Base-by-base conservation (phyloP, 1,139 yeast genomes). In the Sugiyamaella sp. region DNA sequence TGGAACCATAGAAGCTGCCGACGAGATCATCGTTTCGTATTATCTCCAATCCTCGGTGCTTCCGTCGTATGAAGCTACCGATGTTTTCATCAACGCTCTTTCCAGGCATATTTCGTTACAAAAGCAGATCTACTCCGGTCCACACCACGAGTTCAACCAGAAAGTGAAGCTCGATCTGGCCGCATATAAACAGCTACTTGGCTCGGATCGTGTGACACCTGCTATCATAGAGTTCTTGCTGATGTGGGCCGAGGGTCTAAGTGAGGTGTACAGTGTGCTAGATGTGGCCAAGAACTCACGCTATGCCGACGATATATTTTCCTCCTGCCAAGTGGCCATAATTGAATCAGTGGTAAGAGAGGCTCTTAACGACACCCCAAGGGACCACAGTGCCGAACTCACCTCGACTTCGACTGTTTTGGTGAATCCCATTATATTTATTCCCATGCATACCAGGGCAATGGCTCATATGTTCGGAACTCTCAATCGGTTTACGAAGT, bases 401-500 rank as follows among this genome's bases (percentile, higher is more conserved):
- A n/a, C 46, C n/a, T 42, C 45, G 10, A 25, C 17, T 1, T 24
- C 45, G n/a, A 32, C 54, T 2, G 24, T 25, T 44, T 53, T 45
- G 10, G 52, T 41, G 20, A 29, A 43, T 42, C 57, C 54, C 16
- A 43, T 38, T 22, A 46, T 47, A 20, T 49, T 43, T 33, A 51
- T 51, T 9, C 63, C 60, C 19, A 53, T 54, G 46, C 58, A 54
- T 46, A 55, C 60, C n/a, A 48, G 59, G 19, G 63, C 67, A 10
- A 64, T 68, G 69, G 69, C 71, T 4, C 66, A 63, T 41, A 59
- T 67, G 62, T 68, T 69, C 57, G 72, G 70, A 2, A 57, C 67
- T 4, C 52, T 70, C 47, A 60, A 59, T 25, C 55, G 73, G 43
- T 62, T 68, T 46, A 54, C 53, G 21, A 52, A 52, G 9, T 50